These are phyloP conservation scores for Hippophae rhamnoides DNA, from an alignment of 306 rosid genomes.

Conservation along the genomic window DNA sequence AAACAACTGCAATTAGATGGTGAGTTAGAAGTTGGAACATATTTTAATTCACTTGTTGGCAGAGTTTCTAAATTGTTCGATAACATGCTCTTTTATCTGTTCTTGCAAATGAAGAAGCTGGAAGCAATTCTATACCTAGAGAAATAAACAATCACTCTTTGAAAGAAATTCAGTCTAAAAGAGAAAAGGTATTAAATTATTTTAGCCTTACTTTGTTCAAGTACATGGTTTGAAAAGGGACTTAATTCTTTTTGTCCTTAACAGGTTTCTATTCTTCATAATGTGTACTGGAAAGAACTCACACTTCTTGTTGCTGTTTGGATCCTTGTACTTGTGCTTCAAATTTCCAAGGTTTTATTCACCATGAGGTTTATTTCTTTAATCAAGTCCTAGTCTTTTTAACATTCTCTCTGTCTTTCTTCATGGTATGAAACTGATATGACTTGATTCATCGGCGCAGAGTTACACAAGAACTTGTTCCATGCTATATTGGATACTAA, in stretches of 20 bases:
- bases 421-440: neutral
- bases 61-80: neutral
- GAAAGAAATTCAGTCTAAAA: conserved; percentile 22
- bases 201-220: neutral
- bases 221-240: neutral
- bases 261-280: conserved; percentile 45
- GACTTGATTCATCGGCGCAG: conserved; percentile 30
- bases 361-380: neutral
- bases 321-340: conserved; percentile 53
- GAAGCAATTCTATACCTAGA: conserved; percentile 38
- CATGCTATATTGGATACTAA: conserved; percentile 37
- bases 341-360: conserved; percentile 48
- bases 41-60: neutral
- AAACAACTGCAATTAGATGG: conserved; percentile 34
- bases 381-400: neutral
- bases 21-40: conserved; percentile 19
- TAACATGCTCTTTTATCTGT: conserved; percentile 20
- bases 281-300: conserved; percentile 59
- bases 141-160: conserved; percentile 22
- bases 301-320: conserved; percentile 65
- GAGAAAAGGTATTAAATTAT: conserved; percentile 15
- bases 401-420: neutral
- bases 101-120: conserved; percentile 33
- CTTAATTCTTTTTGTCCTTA: conserved; percentile 8
- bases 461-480: conserved; percentile 44